Base-by-base conservation (phyloP, 192 early-diverging fungal genomes). In the Linnemannia zychae region DNA sequence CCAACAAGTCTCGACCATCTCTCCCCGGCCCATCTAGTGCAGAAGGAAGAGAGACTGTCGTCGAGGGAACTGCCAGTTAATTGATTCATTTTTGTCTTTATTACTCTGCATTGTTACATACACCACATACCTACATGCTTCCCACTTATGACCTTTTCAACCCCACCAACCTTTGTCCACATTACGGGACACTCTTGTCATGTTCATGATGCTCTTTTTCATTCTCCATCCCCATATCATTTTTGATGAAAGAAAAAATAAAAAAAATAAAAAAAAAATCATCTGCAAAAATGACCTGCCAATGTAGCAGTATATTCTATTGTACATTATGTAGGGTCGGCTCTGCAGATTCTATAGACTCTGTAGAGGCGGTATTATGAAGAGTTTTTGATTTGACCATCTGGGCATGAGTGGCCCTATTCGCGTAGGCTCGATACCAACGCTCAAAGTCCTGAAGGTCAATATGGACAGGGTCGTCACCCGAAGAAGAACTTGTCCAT, bases 361-460 rank as follows among this genome's bases (percentile, higher is more conserved):
- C 12, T 15, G 2, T 28, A 53, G 28, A 3, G 28, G 16, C 15
- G n/a, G n/a, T n/a, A 37, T 36, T 38, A 2, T 46, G 66, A 12
- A 22, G 7, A 4, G 33, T 44, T 63, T 60, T 31, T n/a, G 38
- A n/a, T 22, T 72, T 72, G 44, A 67, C n/a, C 28, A 16, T 31
- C 15, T 81, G 74, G 16, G 80, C 80, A 40, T 36, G 31, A 5
- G 74, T 81, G 3, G 47, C 72, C 36, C 83, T 68, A 24, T 57
- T 67, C 12, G 73, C 71, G 49, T 85, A 85, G 6, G 72, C 44
- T 7, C 72, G 72, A 44, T 69, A 85, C 83, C 83, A 85, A 7
- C 63, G 74, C 60, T 85, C 83, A 76, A 85, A 85, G 63, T 85
- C 83, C 34, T 75, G 66, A 1, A 79, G 60, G 28, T 85, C 83